phyloP scores from a whole-genome alignment of 2,329 filamentous ascomycete species.

The Phialophora tarda region DNA sequence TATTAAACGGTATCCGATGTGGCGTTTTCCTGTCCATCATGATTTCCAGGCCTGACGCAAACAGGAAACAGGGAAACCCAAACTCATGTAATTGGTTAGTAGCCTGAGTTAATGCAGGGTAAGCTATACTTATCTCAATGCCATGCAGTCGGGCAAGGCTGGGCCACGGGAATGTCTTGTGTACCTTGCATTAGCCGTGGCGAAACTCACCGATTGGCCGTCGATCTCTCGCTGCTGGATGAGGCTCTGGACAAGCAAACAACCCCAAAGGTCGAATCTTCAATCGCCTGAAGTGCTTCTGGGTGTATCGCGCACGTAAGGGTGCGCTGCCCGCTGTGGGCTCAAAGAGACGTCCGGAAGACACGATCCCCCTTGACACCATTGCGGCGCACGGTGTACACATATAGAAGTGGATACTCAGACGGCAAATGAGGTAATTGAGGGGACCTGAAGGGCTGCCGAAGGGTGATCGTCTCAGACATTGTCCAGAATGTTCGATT shows the following conservation, averaged over 20 bases:
- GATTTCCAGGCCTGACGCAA: neutral
- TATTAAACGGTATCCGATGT: neutral
- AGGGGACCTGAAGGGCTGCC: neutral
- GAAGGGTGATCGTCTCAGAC: conserved; percentile 11
- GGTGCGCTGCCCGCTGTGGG: neutral
- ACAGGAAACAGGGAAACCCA: conserved; percentile 11
- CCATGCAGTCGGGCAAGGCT: conserved; percentile 15
- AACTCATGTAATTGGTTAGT: conserved; percentile 19
- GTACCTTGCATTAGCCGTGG: conserved; percentile 34
- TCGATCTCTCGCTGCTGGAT: conserved; percentile 3
- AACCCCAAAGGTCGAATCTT: neutral
- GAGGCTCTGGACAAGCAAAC: conserved; percentile 1
- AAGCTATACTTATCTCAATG: conserved; percentile 31
- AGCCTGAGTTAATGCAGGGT: conserved; percentile 15
- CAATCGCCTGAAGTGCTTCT: neutral
- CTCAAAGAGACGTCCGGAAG: neutral
- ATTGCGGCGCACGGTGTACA: neutral
- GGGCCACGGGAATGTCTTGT: conserved; percentile 35
- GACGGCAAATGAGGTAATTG: neutral
- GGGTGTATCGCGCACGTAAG: neutral
- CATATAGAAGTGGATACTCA: conserved; percentile 14
- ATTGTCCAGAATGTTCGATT: conserved; percentile 32
- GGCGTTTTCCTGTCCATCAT: neutral
- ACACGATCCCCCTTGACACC: neutral
- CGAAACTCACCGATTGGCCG: conserved; percentile 24